Conservation (phyloP, 2,329 filamentous ascomycete genomes). For the Tolypocladium ovalisporum region DNA sequence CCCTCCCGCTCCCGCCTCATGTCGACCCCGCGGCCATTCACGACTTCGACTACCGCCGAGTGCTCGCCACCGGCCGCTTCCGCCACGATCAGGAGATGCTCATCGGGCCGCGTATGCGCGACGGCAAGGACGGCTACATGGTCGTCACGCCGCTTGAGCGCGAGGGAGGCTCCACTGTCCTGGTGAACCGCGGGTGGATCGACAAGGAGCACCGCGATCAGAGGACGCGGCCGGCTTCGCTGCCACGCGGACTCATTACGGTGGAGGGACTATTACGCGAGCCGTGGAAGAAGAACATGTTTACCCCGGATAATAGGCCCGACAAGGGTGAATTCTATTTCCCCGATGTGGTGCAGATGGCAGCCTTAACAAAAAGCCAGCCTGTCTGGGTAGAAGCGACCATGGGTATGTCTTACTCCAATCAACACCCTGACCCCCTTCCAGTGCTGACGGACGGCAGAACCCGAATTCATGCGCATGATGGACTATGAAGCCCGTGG, state of each 20-base stretch:
- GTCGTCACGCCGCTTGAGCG: slow-evolving; percentile 87
- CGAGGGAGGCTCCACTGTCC: slow-evolving; percentile 54
- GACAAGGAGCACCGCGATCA: slow-evolving; percentile 61
- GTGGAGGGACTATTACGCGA: slow-evolving; percentile 78
- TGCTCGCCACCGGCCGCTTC: slow-evolving; percentile 62
- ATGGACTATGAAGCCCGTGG: slow-evolving; percentile 70
- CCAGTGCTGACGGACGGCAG: slow-evolving; percentile 28
- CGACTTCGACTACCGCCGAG: slow-evolving; percentile 86
- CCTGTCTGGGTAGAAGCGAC: slow-evolving; percentile 93
- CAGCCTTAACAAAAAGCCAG: slow-evolving; percentile 67
- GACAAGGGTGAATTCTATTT: slow-evolving; percentile 86
- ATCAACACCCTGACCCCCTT: background rate
- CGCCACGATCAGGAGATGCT: slow-evolving; percentile 94
- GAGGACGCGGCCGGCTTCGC: slow-evolving; percentile 48
- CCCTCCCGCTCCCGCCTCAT: slow-evolving; percentile 72
- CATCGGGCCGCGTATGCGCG: slow-evolving; percentile 77
- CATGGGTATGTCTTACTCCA: slow-evolving; percentile 53
- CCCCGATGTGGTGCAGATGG: slow-evolving; percentile 89
- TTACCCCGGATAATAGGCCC: slow-evolving; percentile 83
- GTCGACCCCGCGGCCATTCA: slow-evolving; percentile 72
- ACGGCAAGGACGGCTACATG: slow-evolving; percentile 82
- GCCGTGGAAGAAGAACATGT: slow-evolving; percentile 96
- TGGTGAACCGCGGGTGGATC: slow-evolving; percentile 92
- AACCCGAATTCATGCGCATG: slow-evolving; percentile 65
- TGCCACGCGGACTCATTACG: slow-evolving; percentile 61